Conservation (phyloP, 2,329 filamentous ascomycete species). For the Claviceps purpurea region DNA sequence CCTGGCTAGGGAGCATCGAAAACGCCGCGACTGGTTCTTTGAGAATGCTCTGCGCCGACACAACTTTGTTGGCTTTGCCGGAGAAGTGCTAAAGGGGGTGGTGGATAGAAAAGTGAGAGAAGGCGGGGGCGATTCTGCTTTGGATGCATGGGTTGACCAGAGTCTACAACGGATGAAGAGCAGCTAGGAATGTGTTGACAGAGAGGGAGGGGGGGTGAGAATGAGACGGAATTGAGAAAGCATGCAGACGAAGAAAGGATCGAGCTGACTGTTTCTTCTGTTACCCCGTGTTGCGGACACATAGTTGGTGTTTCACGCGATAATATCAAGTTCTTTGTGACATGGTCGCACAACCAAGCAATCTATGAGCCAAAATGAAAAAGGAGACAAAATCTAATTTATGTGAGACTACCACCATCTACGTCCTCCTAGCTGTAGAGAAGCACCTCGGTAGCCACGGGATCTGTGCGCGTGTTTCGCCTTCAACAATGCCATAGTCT, state of each 20-base stretch:
- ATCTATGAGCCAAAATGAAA: background rate
- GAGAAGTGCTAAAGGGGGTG: slow-evolving; percentile 78
- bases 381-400: background rate
- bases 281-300: background rate
- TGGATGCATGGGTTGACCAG: slow-evolving; percentile 60
- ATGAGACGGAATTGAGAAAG: slow-evolving; percentile 18
- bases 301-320: background rate
- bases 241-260: background rate
- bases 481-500: too few species aligned
- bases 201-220: slow-evolving; percentile 25
- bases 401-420: too few species aligned
- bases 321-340: background rate
- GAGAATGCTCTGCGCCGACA: slow-evolving; percentile 86
- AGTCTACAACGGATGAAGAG: slow-evolving; percentile 42
- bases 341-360: background rate
- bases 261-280: background rate
- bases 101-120: slow-evolving; percentile 59
- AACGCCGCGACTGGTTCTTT: slow-evolving; percentile 79
- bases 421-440: background rate
- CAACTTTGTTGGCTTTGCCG: slow-evolving; percentile 94
- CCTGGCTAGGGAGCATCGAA: slow-evolving; percentile 66
- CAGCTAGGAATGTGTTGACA: slow-evolving; percentile 21
- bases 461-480: background rate
- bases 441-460: background rate
- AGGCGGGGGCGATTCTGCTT: slow-evolving; percentile 44